Base-by-base conservation (phyloP, 2,329 filamentous ascomycete species). In the Penicillium psychrosexuale region DNA sequence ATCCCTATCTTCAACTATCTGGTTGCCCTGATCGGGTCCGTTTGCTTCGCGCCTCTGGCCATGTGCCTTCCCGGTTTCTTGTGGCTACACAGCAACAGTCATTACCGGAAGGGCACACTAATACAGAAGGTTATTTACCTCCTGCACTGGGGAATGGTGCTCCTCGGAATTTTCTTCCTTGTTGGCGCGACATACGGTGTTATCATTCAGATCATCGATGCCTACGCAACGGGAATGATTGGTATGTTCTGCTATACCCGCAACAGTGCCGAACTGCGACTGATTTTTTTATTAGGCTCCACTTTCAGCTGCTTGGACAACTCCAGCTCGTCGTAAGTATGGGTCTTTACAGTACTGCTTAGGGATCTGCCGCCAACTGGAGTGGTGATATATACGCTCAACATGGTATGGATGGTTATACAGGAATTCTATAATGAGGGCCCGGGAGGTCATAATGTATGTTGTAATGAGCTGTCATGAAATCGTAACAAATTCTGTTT, bases 1-100 rank as follows among this genome's bases (percentile, higher is more conserved):
- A 78, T 82, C 24, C 80, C 80, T 0, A 79, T 82, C 50, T 82
- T 82, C 71, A 79, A 79, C 59, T 80, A 76, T 58, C 55, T 82
- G 27, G 63, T 81, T n/a, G 73, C 76, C 11, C 61, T 82, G 34
- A 75, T 76, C 1, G 79, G 78, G 19, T 75, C 73, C 19, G 45
- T 82, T 15, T 78, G 77, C 42, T 81, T 81, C 58, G 78, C 79
- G 22, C 79, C 78, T 0, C 59, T 82, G n/a, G 77, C 75, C 5
- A 71, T 82, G 19, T 67, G 67, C 0, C 64, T 81, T 3, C 79
- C 79, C 0, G 78, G 75, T 0, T 76, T 72, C 68, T 61, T 82
- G 8, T 82, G 80, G 80, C 63, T 81, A 1, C 72, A 78, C 57
- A 79, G 81, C 55, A 73, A 80, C 49, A 58, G 65, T 15, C 48